These are phyloP conservation scores for Sugiyamaella castrensis DNA, from an alignment of 1,139 yeast species.

Conservation along the genomic window DNA sequence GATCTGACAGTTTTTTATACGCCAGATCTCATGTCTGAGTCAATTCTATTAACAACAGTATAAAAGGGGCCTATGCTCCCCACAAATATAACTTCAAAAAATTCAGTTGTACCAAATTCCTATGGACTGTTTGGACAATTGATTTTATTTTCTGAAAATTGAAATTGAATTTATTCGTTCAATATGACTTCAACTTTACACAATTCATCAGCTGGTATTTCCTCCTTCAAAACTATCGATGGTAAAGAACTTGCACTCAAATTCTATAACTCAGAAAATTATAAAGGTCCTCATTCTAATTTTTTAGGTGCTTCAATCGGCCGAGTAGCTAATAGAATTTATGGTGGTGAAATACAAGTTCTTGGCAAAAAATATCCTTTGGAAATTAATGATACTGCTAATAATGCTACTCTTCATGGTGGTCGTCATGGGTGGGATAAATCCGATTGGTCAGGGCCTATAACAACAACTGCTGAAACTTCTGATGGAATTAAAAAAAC, in stretches of 20 bases:
- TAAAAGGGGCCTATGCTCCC: too few relatives aligned
- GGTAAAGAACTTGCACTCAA: constrained; percentile 29
- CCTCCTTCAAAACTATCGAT: constrained; percentile 29
- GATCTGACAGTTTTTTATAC: too few relatives aligned
- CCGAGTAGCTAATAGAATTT: constrained; percentile 60
- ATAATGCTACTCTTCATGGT: constrained; percentile 47
- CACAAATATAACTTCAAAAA: too few relatives aligned
- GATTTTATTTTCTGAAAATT: too few relatives aligned
- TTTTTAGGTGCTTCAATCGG: constrained; percentile 65
- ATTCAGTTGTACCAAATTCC: too few relatives aligned
- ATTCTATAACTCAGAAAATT: constrained; percentile 29
- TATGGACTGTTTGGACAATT: too few relatives aligned
- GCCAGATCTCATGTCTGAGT: too few relatives aligned
- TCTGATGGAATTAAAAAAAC: constrained; percentile 33
- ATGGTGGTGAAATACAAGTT: constrained; percentile 45
- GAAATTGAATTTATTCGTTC: too few relatives aligned
- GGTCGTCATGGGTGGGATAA: constrained; percentile 55
- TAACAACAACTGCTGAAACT: constrained; percentile 49
- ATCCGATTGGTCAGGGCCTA: constrained; percentile 34
- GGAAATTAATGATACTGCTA: constrained; percentile 44
- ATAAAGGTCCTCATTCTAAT: constrained; percentile 41
- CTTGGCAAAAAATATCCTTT: constrained; percentile 45
- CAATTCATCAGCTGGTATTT: constrained; percentile 27
- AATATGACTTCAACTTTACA: constrained; percentile 20
- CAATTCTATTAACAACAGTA: too few relatives aligned